These are phyloP conservation scores for Citropsis articulata DNA, from an alignment of 345 rosid species.

Conservation along the genomic window DNA sequence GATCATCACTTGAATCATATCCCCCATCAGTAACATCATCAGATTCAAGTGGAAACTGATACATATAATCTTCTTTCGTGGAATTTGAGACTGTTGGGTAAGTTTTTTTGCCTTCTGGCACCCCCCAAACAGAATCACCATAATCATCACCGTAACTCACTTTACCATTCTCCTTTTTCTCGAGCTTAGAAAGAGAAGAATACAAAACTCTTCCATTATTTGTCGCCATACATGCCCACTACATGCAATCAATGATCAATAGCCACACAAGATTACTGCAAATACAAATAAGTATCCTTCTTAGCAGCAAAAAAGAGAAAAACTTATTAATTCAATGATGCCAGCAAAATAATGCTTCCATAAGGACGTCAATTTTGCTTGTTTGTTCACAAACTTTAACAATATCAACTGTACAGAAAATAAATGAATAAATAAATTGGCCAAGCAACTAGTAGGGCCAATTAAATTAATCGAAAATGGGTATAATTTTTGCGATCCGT, in stretches of 20 bases:
- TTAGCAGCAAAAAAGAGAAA: not conserved
- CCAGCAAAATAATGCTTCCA: not conserved
- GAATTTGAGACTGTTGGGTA: conserved; percentile 27
- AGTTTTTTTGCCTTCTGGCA: conserved; percentile 25
- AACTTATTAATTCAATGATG: not conserved
- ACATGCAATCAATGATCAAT: conserved; percentile 11
- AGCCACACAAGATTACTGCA: conserved; percentile 8
- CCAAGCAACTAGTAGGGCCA: not conserved
- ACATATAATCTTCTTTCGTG: conserved; percentile 30
- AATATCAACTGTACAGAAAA: not conserved
- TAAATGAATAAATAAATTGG: not conserved
- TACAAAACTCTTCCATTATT: conserved; percentile 34
- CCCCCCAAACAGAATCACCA: conserved; percentile 33
- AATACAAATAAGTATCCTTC: not conserved
- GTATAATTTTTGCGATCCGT: not conserved
- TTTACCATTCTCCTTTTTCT: conserved; percentile 19
- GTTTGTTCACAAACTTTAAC: not conserved
- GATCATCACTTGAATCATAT: conserved; percentile 55
- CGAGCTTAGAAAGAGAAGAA: conserved; percentile 29
- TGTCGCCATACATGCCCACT: conserved; percentile 34
- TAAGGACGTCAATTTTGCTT: not conserved
- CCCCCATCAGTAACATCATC: conserved; percentile 58
- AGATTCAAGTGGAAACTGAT: conserved; percentile 44
- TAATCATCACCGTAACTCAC: conserved; percentile 28
- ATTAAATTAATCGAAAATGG: not conserved